Evolutionary conservation across 306 rosid genomes (phyloP).

Genomic region (Styphnolobium japonicum): DNA sequence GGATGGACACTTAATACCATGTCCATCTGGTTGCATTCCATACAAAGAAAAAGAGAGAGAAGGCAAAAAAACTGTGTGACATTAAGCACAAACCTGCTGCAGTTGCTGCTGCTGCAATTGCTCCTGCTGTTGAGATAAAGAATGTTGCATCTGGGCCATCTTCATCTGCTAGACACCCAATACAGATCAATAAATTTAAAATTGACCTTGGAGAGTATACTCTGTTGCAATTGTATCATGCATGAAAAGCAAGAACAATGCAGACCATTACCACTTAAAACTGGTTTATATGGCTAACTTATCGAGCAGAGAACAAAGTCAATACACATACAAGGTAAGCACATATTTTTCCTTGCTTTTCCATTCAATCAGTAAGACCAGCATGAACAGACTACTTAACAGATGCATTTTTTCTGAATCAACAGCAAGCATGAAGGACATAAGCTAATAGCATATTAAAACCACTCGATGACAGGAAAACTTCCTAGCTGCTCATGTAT

Average conservation of each 20-base stretch:
- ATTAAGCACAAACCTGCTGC: conserved; percentile 67
- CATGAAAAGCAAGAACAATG: not conserved
- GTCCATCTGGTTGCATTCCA: conserved; percentile 2
- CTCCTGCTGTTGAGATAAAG: conserved; percentile 80
- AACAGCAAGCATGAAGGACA: not conserved
- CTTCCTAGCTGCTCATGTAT: not conserved
- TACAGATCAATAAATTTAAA: conserved; percentile 10
- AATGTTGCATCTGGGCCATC: conserved; percentile 74
- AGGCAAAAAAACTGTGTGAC: not conserved
- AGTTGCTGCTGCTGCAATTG: conserved; percentile 67
- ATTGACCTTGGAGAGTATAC: conserved; percentile 3
- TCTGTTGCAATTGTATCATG: not conserved
- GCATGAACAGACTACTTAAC: not conserved
- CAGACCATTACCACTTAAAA: conserved; percentile 17
- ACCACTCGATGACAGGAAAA: conserved; percentile 6
- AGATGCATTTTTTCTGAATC: not conserved
- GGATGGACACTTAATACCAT: not conserved
- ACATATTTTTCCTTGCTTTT: not conserved
- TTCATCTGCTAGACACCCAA: conserved; percentile 51
- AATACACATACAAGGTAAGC: not conserved
- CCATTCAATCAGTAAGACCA: not conserved
- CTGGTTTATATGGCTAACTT: not conserved
- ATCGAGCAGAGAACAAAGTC: conserved; percentile 12
- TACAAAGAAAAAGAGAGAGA: not conserved
- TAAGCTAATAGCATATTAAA: conserved; percentile 9